Percentiles rank a stretch among this genome's conserved stretches.
Conservation (phyloP, 345 rosid species). For the Euphorbia pulcherrima region DNA sequence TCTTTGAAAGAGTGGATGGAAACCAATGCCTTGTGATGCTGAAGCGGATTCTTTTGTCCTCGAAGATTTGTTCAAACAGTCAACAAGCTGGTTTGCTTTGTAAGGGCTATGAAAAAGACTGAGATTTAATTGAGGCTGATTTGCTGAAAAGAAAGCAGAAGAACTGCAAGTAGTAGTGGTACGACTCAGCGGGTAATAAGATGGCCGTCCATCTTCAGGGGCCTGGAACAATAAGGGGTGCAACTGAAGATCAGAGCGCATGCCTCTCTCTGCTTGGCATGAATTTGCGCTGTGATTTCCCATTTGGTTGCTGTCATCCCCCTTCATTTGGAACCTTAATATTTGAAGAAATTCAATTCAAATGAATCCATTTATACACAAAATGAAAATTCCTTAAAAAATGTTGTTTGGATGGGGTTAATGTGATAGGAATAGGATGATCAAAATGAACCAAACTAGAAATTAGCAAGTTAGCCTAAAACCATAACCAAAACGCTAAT, state of each 20-base stretch:
- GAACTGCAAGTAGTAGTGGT: conserved; percentile 41
- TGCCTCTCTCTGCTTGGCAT: conserved; percentile 35
- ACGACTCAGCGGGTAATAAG: conserved; percentile 48
- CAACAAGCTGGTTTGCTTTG: conserved; percentile 37
- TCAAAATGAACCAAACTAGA: background rate
- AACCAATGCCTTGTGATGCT: conserved; percentile 49
- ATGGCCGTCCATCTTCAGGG: conserved; percentile 51
- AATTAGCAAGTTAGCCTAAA: conserved; percentile 11
- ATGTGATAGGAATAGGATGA: no score
- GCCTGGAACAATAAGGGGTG: conserved; percentile 84
- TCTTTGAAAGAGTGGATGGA: conserved; percentile 88
- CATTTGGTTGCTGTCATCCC: conserved; percentile 30
- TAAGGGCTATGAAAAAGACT: conserved; percentile 67
- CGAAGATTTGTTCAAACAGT: conserved; percentile 32
- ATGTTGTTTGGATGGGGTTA: no score
- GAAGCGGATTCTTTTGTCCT: conserved; percentile 42
- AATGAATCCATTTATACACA: no score
- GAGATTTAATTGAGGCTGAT: conserved; percentile 70
- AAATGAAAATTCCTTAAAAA: no score
- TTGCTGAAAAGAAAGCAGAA: conserved; percentile 70
- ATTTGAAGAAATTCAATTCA: no score
- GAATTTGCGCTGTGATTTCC: conserved; percentile 31
- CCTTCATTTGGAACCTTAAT: no score
- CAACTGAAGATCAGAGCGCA: conserved; percentile 62
- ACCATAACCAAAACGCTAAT: background rate